Evolutionary conservation across 169 alveolate species (phyloP), one percentile per base, ranked within the genome.

Genomic region (Eimeria falciformis): DNA sequence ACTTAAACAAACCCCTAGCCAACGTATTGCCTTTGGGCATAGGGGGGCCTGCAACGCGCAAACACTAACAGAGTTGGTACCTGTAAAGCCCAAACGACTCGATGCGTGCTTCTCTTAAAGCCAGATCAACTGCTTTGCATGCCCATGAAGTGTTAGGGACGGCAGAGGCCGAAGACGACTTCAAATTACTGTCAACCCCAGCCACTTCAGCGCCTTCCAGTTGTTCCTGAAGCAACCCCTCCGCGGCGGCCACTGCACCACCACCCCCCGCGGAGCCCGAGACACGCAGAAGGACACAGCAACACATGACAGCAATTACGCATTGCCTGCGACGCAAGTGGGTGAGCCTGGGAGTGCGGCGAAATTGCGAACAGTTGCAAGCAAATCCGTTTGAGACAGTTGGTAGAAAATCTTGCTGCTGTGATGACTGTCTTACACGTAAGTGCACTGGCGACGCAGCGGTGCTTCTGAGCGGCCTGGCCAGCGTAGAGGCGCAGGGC

Each of bases 161-260:
- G 21, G 45, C 21, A 53, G 77, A 4, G 5, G 40, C 75, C 55
- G 17, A 56, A 18, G 58, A n/a, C 62, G 27, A 21, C 46, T 58
- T 79, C 55, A 47, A 29, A 18, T 56, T 27, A 40, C 55, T 56
- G n/a, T 81, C 90, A 37, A 11, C 77, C 12, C 77, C 90, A 23
- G 5, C 40, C 73, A 5, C 21, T 14, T 40, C 37, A 56, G 56
- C 50, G 0, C 90, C 90, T 18, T 81, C 90, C 77, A 55, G 40
- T 43, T 56, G 90, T 43, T 81, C 90, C 90, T 56, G 21, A 18
- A 81, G 90, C 46, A 81, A 29, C 21, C 2, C 14, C 45, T 81
- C 90, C 58, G 90, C 90, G 23, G 56, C 90, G 29, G 56, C 90
- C 90, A 81, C 90, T 81, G 90, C 78, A 81, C 77, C 69, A 78